Evolutionary conservation across 108 stramenopile species (phyloP).

Genomic region (Cylindrotheca fusiformis): DNA sequence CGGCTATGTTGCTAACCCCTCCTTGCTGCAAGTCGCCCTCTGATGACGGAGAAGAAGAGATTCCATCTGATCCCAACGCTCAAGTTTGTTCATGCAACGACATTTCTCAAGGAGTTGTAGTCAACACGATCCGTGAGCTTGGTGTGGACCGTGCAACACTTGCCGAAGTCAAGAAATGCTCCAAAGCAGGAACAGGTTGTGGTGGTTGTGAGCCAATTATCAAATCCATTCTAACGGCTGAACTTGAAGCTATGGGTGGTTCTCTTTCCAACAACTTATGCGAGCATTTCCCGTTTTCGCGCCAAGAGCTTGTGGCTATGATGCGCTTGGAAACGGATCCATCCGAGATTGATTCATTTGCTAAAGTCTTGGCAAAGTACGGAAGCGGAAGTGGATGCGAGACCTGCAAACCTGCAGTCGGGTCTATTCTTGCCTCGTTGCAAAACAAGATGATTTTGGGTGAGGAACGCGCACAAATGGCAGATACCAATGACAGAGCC

Average conservation of each 20-base stretch:
- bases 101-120: slow-evolving; percentile 79
- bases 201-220: slow-evolving; percentile 93
- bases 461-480: slow-evolving; percentile 71
- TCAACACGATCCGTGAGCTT: slow-evolving; percentile 59
- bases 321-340: slow-evolving; percentile 71
- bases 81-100: slow-evolving; percentile 95
- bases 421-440: slow-evolving; percentile 81
- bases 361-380: slow-evolving; percentile 80
- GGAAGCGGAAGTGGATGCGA: slow-evolving; percentile 90
- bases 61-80: slow-evolving; percentile 58
- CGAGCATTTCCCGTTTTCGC: slow-evolving; percentile 85
- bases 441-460: slow-evolving; percentile 80
- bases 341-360: slow-evolving; percentile 70
- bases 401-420: slow-evolving; percentile 88
- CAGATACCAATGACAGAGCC: slow-evolving; percentile 92
- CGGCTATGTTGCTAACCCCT: slow-evolving; percentile 72
- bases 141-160: slow-evolving; percentile 75
- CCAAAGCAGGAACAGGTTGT: slow-evolving; percentile 89
- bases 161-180: slow-evolving; percentile 77
- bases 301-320: slow-evolving; percentile 88
- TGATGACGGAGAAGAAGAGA: slow-evolving; percentile 50
- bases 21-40: slow-evolving; percentile 53
- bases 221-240: slow-evolving; percentile 68
- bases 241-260: slow-evolving; percentile 81
- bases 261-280: slow-evolving; percentile 82